Conservation (phyloP, 257 asterid genomes). For the Scutellaria barbata region DNA sequence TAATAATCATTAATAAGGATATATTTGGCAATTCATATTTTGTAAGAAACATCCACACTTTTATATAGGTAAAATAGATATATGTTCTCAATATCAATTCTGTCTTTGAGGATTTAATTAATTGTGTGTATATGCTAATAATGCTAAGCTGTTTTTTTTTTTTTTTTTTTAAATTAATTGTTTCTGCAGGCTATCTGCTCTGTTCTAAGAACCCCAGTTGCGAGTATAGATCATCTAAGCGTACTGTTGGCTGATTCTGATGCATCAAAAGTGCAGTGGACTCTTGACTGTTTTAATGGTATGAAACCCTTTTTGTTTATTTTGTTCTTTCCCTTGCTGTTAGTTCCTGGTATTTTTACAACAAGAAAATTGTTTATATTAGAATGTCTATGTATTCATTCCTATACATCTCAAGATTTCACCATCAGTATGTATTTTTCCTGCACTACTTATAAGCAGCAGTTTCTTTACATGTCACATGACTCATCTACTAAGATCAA, state of each 20-base stretch:
- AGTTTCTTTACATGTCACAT: conserved; percentile 19
- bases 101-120: conserved; percentile 4
- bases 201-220: conserved; percentile 85
- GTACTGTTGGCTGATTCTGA: conserved; percentile 67
- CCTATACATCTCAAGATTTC: conserved; percentile 13
- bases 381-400: conserved; percentile 12
- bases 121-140: conserved; percentile 1
- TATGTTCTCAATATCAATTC: neutral
- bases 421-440: conserved; percentile 17
- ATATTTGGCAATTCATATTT: no score
- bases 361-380: neutral
- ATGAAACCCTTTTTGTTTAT: conserved; percentile 28
- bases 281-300: conserved; percentile 83
- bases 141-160: conserved; percentile 1
- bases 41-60: no score
- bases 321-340: conserved; percentile 11
- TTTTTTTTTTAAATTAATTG: neutral
- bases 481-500: neutral
- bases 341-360: neutral
- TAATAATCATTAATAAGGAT: no score
- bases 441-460: conserved; percentile 12
- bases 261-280: conserved; percentile 92
- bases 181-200: conserved; percentile 77
- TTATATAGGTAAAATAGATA: no score
- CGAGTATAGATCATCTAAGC: conserved; percentile 69